phyloP scores from a whole-genome alignment of 768 basidiomycete genomes.

The Tulasnella sp. region DNA sequence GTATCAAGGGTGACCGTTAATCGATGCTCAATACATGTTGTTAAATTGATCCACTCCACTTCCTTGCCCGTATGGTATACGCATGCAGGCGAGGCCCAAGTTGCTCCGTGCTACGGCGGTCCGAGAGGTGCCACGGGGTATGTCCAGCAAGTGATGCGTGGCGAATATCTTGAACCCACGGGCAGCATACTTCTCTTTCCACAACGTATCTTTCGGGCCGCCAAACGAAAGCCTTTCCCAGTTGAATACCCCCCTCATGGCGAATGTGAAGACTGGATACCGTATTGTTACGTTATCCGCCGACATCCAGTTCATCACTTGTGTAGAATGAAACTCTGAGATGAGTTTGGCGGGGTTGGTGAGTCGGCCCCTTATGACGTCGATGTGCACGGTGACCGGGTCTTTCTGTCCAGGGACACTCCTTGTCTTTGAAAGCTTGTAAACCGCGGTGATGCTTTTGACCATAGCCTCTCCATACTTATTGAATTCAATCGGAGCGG shows the following conservation, averaged over 20 bases:
- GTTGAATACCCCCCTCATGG: not conserved
- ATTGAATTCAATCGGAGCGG: not conserved
- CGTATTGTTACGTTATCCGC: not conserved
- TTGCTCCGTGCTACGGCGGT: not conserved
- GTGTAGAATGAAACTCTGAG: not conserved
- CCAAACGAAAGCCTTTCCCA: not conserved
- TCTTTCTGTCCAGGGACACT: not conserved
- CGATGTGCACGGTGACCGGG: not conserved
- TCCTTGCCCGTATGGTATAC: not conserved
- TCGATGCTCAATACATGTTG: not conserved
- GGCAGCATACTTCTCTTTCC: not conserved
- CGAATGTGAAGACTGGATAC: conserved; percentile 11
- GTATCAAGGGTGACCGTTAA: no score
- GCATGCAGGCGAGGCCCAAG: not conserved
- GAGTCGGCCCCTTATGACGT: not conserved
- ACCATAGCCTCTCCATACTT: not conserved
- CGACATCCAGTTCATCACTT: conserved; percentile 25
- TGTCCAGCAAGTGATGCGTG: not conserved
- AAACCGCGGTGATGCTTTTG: not conserved
- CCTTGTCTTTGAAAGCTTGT: not conserved
- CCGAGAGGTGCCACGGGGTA: not conserved
- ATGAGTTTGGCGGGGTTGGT: not conserved
- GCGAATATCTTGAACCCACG: not conserved
- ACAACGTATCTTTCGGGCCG: not conserved
- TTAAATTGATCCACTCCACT: not conserved